Evolutionary conservation across 1,139 yeast species (phyloP).

Genomic region (Suhomyces chickasaworum): DNA sequence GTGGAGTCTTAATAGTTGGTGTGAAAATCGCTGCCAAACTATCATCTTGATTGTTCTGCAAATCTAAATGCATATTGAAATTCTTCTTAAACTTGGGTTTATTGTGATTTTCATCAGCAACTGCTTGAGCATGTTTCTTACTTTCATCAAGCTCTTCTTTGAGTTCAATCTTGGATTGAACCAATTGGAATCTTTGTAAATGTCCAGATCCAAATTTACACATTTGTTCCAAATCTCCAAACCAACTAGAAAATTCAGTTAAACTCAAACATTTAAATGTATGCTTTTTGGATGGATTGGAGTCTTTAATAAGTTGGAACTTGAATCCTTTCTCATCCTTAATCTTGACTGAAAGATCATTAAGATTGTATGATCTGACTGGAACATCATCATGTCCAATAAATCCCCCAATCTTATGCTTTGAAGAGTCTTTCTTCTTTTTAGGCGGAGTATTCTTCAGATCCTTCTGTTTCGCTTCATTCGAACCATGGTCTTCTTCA

Average conservation of each 20-base stretch:
- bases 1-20: slow-evolving; percentile 41
- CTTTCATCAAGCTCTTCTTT: slow-evolving; percentile 19
- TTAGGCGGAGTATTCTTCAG: slow-evolving; percentile 9
- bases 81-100: not conserved
- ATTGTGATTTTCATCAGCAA: not conserved
- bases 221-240: slow-evolving; percentile 41
- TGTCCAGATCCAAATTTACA: slow-evolving; percentile 41
- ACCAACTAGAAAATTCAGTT: slow-evolving; percentile 40
- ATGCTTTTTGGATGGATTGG: slow-evolving; percentile 33
- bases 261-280: slow-evolving; percentile 42
- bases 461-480: not conserved
- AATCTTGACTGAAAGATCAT: slow-evolving; percentile 36
- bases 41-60: slow-evolving; percentile 7
- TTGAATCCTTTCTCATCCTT: slow-evolving; percentile 40
- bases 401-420: slow-evolving; percentile 45
- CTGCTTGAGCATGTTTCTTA: not conserved
- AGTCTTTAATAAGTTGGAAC: slow-evolving; percentile 35
- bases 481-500: slow-evolving; percentile 25
- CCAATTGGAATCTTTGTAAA: slow-evolving; percentile 36
- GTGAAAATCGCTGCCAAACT: slow-evolving; percentile 39
- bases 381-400: slow-evolving; percentile 47
- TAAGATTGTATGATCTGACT: slow-evolving; percentile 45
- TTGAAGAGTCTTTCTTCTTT: slow-evolving; percentile 15
- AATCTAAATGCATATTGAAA: slow-evolving; percentile 13
- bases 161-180: slow-evolving; percentile 30